Base-by-base conservation (phyloP, 352 stramenopile species). In the Phytophthora megakarya region DNA sequence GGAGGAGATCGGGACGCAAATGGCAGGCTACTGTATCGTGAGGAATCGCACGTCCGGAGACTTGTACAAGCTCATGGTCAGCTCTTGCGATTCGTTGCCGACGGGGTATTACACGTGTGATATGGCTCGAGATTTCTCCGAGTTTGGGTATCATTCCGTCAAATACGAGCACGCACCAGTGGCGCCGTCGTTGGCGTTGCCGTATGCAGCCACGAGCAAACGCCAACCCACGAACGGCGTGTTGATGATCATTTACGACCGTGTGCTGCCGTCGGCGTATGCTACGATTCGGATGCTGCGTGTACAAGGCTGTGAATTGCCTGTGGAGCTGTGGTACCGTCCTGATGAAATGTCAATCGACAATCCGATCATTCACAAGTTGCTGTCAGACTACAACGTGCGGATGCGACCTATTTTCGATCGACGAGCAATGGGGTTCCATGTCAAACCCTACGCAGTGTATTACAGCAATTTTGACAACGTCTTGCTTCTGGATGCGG, bases 381-480 rank as follows among this genome's bases (percentile, higher is more conserved):
- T 96, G 19, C 50, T 92, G 50, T 72, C 73, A 3, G 68, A 90
- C 16, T 92, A 78, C 46, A 88, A 90, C 46, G 87, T 94, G 50
- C 78, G 76, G 32, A 81, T 96, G 79, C 80, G 86, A 2, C 78
- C 81, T 26, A 96, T 96, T 45, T 89, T 90, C 26, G 88, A 96
- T 52, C 68, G 72, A 25, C 80, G 81, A 15, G 84, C 84, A 8
- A 84, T 78, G 64, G 81, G 81, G 2, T 96, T 93, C 54, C 78
- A 93, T 53, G 83, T 91, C 23, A 96, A 96, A 67, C 81, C 81
- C 15, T 90, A 93, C 46, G 88, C 88, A 8, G 75, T 95, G 2
- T 96, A 92, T 70, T 94, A 96, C 73, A 92, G 80, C 48, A 84
- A 86, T 33, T 95, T 93, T 56, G 84, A 94, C 72, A 88, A 93